Evolutionary conservation across 1,284 basidiomycete species (phyloP), one percentile per base, ranked within the genome.

Genomic region (Ustilago hordei): DNA sequence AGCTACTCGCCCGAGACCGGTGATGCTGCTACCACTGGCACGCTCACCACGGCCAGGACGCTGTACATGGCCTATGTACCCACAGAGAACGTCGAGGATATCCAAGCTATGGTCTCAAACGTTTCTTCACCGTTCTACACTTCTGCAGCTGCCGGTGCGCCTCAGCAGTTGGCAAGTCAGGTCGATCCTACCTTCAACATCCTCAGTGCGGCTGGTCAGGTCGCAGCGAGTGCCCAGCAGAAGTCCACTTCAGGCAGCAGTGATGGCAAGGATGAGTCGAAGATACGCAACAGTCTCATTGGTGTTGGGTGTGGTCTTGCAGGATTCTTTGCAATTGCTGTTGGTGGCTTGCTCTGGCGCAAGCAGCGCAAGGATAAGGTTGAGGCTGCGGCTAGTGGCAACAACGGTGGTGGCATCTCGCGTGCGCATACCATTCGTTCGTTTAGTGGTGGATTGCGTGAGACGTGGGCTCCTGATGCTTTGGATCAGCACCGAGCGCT

Each of bases 41-140:
- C 64, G 54, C 28, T 71, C 23, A 36, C 65, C 32, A 60, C 60
- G 13, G 64, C 74, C 1, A 64, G 62, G 36, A 79, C 83, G 15
- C 52, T 85, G n/a, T 85, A 80, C 66, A 64, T 85, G 62, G 81
- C 77, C 8, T 85, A 82, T 56, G 63, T 83, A 2, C 83, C 82
- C 7, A 66, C 60, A 2, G 43, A 60, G 48, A 53, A 60, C 31
- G 72, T 73, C 8, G 64, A 69, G 17, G 56, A 60, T 4, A 72
- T 84, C 36, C 70, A 69, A 47, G 60, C 64, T 8, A 54, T 69
- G 70, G 55, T 83, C 28, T 35, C 65, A 23, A 69, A 81, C 63
- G 69, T 68, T 4, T 65, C 66, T 5, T 81, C 80, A 50, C 66
- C 73, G 17, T 81, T 83, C 66, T 83, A 83, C 70, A 75, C 71